phyloP scores from a whole-genome alignment of 192 early-diverging fungal species.

The Coemansia asiatica region DNA sequence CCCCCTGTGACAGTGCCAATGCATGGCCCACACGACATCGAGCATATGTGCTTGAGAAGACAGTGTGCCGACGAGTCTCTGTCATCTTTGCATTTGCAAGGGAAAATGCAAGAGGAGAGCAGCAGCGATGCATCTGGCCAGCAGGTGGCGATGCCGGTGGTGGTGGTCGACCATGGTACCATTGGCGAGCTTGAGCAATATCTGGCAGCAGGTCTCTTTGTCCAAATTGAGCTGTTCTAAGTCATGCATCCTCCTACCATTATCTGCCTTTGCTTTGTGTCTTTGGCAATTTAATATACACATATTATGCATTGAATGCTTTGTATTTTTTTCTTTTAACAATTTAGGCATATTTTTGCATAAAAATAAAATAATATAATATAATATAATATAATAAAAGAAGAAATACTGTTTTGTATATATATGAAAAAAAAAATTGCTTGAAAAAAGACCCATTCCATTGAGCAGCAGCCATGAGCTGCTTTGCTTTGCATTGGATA shows the following conservation, averaged over 20 bases:
- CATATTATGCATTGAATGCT: background rate
- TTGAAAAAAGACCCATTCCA: too few relatives aligned
- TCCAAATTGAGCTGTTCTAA: slow-evolving; percentile 35
- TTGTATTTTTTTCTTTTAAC: background rate
- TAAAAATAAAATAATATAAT: background rate
- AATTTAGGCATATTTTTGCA: slow-evolving; percentile 1
- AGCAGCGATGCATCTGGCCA: background rate
- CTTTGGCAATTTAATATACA: background rate
- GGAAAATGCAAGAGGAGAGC: background rate
- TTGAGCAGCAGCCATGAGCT: too few relatives aligned
- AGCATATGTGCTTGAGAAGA: slow-evolving; percentile 15
- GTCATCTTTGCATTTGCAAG: background rate
- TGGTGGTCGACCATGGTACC: slow-evolving; percentile 27
- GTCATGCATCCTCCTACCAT: background rate
- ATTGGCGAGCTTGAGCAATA: slow-evolving; percentile 41
- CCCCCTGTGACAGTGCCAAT: background rate
- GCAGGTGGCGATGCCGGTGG: slow-evolving; percentile 31
- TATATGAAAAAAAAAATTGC: background rate
- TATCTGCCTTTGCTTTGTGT: background rate
- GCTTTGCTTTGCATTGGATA: background rate
- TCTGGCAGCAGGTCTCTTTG: slow-evolving; percentile 26
- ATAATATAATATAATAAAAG: background rate
- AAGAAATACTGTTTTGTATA: background rate
- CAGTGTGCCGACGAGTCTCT: background rate
- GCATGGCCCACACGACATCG: background rate